Evolutionary conservation across 31 red algal genomes (phyloP).

Genomic region (Porphyra umbilicalis): DNA sequence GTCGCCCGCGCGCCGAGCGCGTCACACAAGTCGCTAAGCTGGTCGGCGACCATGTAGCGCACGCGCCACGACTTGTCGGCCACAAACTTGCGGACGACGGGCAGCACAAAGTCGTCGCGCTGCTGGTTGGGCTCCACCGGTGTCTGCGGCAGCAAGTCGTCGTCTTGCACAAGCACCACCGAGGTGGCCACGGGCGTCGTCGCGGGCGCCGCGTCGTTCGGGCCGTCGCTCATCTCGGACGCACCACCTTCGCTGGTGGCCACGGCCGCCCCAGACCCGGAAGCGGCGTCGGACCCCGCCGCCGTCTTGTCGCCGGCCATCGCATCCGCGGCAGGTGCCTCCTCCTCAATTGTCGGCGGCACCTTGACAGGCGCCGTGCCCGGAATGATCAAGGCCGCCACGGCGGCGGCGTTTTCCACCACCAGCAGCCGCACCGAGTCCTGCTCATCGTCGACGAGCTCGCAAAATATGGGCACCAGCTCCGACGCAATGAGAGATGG

Average conservation of each 20-base stretch:
- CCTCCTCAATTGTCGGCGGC: neutral
- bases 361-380: neutral
- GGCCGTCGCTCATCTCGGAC: neutral
- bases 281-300: neutral
- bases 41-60: slow-evolving; percentile 87
- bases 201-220: neutral
- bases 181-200: neutral
- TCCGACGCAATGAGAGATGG: slow-evolving; percentile 22
- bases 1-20: slow-evolving; percentile 57
- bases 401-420: slow-evolving; percentile 68
- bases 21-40: slow-evolving; percentile 53
- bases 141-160: neutral
- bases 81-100: slow-evolving; percentile 48
- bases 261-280: neutral
- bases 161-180: neutral
- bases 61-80: slow-evolving; percentile 95
- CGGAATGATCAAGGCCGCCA: slow-evolving; percentile 20
- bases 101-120: slow-evolving; percentile 2
- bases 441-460: slow-evolving; percentile 87
- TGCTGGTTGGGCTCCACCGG: neutral
- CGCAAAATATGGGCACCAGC: slow-evolving; percentile 59
- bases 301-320: neutral
- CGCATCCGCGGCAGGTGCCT: neutral
- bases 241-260: too few relatives aligned
- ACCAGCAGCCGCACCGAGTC: slow-evolving; percentile 92